Conservation (phyloP, 257 asterid species). For the Solanum dulcamara region DNA sequence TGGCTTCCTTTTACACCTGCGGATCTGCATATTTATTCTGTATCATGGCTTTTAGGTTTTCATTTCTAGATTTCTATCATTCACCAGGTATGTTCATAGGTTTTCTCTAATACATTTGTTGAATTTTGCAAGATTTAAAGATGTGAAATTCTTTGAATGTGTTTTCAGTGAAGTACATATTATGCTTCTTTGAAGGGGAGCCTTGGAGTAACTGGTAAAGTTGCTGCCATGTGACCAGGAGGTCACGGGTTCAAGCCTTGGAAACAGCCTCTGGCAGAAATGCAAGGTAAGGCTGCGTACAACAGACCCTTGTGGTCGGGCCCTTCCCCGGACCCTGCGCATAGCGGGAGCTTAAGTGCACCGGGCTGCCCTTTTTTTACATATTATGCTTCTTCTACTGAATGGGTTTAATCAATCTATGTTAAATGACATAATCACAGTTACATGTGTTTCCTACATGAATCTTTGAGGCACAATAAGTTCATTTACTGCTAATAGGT, state of each 20-base stretch:
- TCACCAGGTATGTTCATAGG: not conserved
- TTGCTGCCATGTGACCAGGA: too few relatives aligned
- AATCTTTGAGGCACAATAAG: not conserved
- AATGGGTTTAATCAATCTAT: not conserved
- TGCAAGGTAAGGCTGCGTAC: too few relatives aligned
- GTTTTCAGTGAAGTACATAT: not conserved
- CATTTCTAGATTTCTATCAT: not conserved
- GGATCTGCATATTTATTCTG: not conserved
- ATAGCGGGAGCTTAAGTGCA: too few relatives aligned
- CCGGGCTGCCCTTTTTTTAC: too few relatives aligned
- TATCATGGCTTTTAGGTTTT: not conserved
- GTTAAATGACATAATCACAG: not conserved
- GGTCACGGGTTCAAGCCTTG: too few relatives aligned
- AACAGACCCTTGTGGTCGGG: too few relatives aligned
- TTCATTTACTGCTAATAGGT: slow-evolving; percentile 33
- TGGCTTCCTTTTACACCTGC: not conserved
- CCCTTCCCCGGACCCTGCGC: too few relatives aligned
- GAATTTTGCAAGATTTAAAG: not conserved
- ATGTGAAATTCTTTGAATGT: not conserved
- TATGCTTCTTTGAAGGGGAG: not conserved
- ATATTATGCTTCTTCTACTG: not conserved
- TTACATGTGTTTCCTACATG: not conserved
- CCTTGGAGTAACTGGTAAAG: too few relatives aligned
- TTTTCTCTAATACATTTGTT: not conserved
- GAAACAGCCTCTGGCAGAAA: too few relatives aligned